phyloP scores from a whole-genome alignment of 106 monocot genomes.

The Alisma plantagoaquatica region DNA sequence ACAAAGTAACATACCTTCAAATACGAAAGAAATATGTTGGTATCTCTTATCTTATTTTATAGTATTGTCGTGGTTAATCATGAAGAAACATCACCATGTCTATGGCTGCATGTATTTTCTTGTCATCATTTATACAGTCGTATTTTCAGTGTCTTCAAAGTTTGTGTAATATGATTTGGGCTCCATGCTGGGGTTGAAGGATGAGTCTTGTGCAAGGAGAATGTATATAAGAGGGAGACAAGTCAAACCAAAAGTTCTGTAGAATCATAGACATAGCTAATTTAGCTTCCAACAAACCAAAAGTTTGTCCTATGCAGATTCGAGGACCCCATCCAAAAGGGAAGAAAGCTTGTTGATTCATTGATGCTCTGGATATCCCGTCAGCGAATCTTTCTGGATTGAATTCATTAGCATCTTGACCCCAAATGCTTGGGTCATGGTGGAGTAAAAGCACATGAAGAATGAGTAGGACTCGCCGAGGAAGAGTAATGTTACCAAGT shows the following conservation, averaged over 20 bases:
- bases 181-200: constrained; percentile 37
- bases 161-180: constrained; percentile 25
- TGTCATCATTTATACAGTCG: too few relatives aligned
- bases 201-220: constrained; percentile 26
- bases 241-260: constrained; percentile 30
- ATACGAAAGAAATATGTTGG: too few relatives aligned
- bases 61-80: too few relatives aligned
- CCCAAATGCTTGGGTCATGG: constrained; percentile 6
- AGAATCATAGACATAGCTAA: constrained; percentile 28
- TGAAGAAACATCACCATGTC: too few relatives aligned
- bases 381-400: constrained; percentile 35
- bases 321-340: constrained; percentile 47
- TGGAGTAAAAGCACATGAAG: too few relatives aligned
- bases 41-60: too few relatives aligned
- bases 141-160: too few relatives aligned
- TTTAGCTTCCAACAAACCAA: constrained; percentile 46
- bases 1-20: too few relatives aligned
- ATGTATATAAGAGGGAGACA: constrained; percentile 35
- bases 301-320: constrained; percentile 40
- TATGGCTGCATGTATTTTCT: too few relatives aligned
- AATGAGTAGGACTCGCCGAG: too few relatives aligned
- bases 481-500: too few relatives aligned
- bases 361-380: constrained; percentile 38
- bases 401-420: constrained; percentile 19
- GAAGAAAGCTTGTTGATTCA: constrained; percentile 18